Conservation (phyloP, 2,329 filamentous ascomycete species). For the Trichoderma simmonsii region DNA sequence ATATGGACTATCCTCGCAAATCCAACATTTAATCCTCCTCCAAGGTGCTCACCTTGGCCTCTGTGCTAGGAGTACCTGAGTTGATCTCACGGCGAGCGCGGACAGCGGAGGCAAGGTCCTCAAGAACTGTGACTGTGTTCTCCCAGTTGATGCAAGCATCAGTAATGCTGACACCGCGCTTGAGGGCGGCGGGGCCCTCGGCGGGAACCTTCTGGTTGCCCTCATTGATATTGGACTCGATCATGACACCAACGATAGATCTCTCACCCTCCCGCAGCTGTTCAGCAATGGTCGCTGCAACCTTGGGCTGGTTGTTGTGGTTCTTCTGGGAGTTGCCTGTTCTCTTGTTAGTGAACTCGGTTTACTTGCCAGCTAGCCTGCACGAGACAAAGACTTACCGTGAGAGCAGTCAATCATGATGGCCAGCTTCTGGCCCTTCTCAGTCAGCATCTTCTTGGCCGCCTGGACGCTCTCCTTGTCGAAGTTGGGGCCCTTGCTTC, state of each 20-base stretch:
- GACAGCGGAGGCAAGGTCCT: conserved; percentile 82
- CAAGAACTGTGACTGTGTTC: conserved; percentile 72
- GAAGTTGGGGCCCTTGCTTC: conserved; percentile 89
- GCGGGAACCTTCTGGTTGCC: conserved; percentile 81
- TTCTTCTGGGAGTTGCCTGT: conserved; percentile 94
- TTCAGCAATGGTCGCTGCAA: conserved; percentile 75
- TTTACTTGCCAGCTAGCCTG: not conserved
- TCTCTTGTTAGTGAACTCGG: conserved; percentile 12
- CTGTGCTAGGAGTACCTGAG: conserved; percentile 33
- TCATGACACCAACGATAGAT: conserved; percentile 94
- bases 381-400: conserved; percentile 50
- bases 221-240: conserved; percentile 96
- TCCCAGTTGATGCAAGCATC: conserved; percentile 97
- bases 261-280: conserved; percentile 86
- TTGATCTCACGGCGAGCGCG: conserved; percentile 64
- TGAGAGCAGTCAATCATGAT: conserved; percentile 99
- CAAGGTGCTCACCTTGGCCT: conserved; percentile 43
- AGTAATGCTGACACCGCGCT: conserved; percentile 91
- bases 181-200: conserved; percentile 73
- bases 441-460: conserved; percentile 72
- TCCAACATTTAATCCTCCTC: conserved; percentile 47
- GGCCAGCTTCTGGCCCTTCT: conserved; percentile 81
- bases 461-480: conserved; percentile 78
- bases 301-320: conserved; percentile 95
- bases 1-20: not conserved